A percentile compares a stretch with the other conserved stretches of the same genome.
Evolutionary conservation across 2,329 filamentous ascomycete genomes (phyloP).

Genomic region (Pyrenophora graminea): DNA sequence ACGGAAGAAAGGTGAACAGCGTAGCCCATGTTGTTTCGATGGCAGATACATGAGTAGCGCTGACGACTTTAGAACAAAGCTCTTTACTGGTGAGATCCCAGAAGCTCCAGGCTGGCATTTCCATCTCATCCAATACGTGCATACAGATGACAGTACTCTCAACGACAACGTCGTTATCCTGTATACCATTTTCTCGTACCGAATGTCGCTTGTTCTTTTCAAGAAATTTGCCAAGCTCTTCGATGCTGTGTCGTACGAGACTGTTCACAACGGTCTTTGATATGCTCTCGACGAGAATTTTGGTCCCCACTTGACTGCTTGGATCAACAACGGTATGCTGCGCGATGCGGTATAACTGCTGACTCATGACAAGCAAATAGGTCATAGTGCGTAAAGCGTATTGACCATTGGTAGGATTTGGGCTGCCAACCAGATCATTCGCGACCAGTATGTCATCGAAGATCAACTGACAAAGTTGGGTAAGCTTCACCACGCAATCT

Average conservation of each 20-base stretch:
- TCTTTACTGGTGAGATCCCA: constrained; percentile 51
- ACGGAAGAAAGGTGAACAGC: constrained; percentile 59
- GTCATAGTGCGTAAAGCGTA: constrained; percentile 27
- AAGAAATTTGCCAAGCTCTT: constrained; percentile 50
- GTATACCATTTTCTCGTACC: constrained; percentile 55
- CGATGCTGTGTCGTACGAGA: constrained; percentile 40
- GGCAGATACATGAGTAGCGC: constrained; percentile 30
- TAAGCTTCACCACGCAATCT: constrained; percentile 51
- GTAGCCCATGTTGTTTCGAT: constrained; percentile 49
- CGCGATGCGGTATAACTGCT: constrained; percentile 40
- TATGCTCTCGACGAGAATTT: constrained; percentile 40
- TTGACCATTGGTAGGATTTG: background rate
- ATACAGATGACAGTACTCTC: constrained; percentile 55
- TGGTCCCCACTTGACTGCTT: constrained; percentile 20
- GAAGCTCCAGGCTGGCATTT: constrained; percentile 43
- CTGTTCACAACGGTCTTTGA: constrained; percentile 46
- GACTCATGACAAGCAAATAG: constrained; percentile 34
- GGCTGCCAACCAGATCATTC: constrained; percentile 13
- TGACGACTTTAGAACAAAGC: constrained; percentile 26
- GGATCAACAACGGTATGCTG: constrained; percentile 28
- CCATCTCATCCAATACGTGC: constrained; percentile 46
- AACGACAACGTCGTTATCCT: constrained; percentile 48
- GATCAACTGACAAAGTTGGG: constrained; percentile 47
- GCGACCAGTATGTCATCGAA: constrained; percentile 22
- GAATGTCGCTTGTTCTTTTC: constrained; percentile 50